Conservation (phyloP, 2,329 filamentous ascomycete genomes). For the Fusarium armeniacum region DNA sequence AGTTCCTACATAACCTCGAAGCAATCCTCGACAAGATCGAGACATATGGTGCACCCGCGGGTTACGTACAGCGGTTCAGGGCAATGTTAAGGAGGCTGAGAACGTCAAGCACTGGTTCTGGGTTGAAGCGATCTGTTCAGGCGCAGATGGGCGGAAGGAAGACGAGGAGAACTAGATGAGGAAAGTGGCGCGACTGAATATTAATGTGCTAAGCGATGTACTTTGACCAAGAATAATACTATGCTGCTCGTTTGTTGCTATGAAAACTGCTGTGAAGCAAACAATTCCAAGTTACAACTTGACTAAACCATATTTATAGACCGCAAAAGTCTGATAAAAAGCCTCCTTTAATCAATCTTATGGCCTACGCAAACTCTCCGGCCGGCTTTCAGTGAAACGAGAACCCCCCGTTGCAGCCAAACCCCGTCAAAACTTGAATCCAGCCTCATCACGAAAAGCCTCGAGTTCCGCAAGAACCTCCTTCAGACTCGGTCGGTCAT, state of each 20-base stretch:
- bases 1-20: slow-evolving; percentile 59
- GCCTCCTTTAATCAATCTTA: background rate
- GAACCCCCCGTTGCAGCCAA: background rate
- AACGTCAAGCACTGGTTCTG: slow-evolving; percentile 47
- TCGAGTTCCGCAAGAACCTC: slow-evolving; percentile 58
- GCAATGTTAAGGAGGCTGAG: slow-evolving; percentile 52
- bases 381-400: background rate
- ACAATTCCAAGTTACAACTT: background rate
- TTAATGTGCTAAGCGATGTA: slow-evolving; percentile 3
- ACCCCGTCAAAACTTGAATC: slow-evolving; percentile 33
- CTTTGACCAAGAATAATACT: background rate
- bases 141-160: slow-evolving; percentile 47
- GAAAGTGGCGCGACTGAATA: background rate
- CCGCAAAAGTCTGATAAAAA: background rate
- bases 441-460: slow-evolving; percentile 46
- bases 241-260: slow-evolving; percentile 16
- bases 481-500: slow-evolving; percentile 61
- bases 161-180: slow-evolving; percentile 56
- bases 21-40: slow-evolving; percentile 53
- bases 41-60: slow-evolving; percentile 52
- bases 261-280: slow-evolving; percentile 15
- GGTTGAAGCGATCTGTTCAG: slow-evolving; percentile 53
- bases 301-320: background rate
- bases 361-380: background rate
- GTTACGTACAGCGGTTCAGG: slow-evolving; percentile 56